Percentiles rank a stretch among this genome's conserved stretches.
These are phyloP conservation scores for Aspergillus eucalypticola DNA, from an alignment of 2,329 filamentous ascomycete genomes.

Conservation along the genomic window DNA sequence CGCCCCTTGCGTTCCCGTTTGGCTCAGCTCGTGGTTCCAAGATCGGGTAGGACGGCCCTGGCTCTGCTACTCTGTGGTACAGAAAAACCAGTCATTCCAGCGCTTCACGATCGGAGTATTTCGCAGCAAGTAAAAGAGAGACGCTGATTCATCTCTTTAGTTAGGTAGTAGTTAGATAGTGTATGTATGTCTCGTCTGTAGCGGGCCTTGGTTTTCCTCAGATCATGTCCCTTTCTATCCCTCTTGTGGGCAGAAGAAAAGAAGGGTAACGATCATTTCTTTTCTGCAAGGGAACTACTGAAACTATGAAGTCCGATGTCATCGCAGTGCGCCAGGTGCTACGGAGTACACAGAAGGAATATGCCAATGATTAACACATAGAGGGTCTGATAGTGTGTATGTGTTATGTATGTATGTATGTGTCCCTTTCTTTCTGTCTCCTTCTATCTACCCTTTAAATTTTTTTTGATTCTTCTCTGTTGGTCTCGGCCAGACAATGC, in stretches of 20 bases:
- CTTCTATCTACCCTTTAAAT: not conserved
- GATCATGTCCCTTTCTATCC: not conserved
- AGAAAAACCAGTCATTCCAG: not conserved
- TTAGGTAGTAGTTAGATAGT: conserved; percentile 3
- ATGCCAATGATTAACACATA: not conserved
- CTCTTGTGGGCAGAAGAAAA: too few relatives aligned
- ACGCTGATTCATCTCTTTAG: not conserved
- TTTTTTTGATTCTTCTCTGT: not conserved
- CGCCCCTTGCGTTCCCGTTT: conserved; percentile 22
- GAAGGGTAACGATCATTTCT: conserved; percentile 4
- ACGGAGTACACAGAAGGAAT: not conserved
- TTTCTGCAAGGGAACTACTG: conserved; percentile 16
- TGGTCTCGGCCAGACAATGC: not conserved
- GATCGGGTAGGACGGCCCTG: conserved; percentile 22
- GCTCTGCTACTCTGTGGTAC: conserved; percentile 5
- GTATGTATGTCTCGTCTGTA: conserved; percentile 12
- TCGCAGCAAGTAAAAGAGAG: not conserved
- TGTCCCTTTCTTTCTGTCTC: not conserved
- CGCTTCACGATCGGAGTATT: conserved; percentile 12
- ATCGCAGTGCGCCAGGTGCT: conserved; percentile 2
- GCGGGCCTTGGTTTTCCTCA: not conserved
- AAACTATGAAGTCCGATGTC: conserved; percentile 8
- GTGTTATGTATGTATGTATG: not conserved
- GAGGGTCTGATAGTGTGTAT: not conserved
- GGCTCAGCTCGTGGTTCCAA: conserved; percentile 23